A percentile compares a stretch with the other conserved stretches of the same genome.
Evolutionary conservation across 2,329 filamentous ascomycete species (phyloP).

Genomic region (Cladosporium sp.): DNA sequence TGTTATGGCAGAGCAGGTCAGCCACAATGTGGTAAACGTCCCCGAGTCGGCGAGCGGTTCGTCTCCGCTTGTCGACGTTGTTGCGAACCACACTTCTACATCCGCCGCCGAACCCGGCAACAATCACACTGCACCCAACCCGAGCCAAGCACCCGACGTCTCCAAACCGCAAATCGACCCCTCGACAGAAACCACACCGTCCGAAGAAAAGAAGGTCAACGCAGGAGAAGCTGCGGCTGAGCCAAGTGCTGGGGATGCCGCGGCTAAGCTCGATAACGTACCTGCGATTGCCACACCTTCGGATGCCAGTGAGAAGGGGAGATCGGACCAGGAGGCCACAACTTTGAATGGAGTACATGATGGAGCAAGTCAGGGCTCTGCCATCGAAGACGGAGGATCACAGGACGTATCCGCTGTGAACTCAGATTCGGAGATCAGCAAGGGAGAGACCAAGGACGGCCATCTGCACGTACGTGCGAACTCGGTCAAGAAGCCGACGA

Average conservation of each 20-base stretch:
- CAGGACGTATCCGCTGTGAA: slow-evolving; percentile 67
- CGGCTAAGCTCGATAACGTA: slow-evolving; percentile 20
- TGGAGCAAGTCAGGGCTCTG: slow-evolving; percentile 39
- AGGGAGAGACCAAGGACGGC: slow-evolving; percentile 57
- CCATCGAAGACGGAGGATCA: slow-evolving; percentile 56
- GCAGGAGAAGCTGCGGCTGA: slow-evolving; percentile 28
- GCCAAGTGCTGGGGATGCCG: slow-evolving; percentile 37
- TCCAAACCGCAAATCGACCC: slow-evolving; percentile 23
- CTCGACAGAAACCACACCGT: slow-evolving; percentile 12
- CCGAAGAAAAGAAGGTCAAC: slow-evolving; percentile 11
- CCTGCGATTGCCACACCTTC: slow-evolving; percentile 9
- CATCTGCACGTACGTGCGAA: slow-evolving; percentile 58
- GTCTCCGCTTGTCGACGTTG: slow-evolving; percentile 62
- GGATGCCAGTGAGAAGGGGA: slow-evolving; percentile 17
- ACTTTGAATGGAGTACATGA: slow-evolving; percentile 25
- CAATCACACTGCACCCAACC: slow-evolving; percentile 44
- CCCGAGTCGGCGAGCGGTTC: slow-evolving; percentile 65
- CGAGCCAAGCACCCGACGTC: slow-evolving; percentile 30
- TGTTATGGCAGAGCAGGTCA: slow-evolving; percentile 73
- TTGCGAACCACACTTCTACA: slow-evolving; percentile 57
- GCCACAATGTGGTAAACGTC: slow-evolving; percentile 72
- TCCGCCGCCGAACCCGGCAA: slow-evolving; percentile 54
- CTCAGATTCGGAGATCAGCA: slow-evolving; percentile 74
- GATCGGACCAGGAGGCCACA: neutral
- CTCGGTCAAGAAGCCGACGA: slow-evolving; percentile 70